These are phyloP conservation scores for Epichloe amarillans DNA, from an alignment of 2,329 filamentous ascomycete species.

Conservation along the genomic window DNA sequence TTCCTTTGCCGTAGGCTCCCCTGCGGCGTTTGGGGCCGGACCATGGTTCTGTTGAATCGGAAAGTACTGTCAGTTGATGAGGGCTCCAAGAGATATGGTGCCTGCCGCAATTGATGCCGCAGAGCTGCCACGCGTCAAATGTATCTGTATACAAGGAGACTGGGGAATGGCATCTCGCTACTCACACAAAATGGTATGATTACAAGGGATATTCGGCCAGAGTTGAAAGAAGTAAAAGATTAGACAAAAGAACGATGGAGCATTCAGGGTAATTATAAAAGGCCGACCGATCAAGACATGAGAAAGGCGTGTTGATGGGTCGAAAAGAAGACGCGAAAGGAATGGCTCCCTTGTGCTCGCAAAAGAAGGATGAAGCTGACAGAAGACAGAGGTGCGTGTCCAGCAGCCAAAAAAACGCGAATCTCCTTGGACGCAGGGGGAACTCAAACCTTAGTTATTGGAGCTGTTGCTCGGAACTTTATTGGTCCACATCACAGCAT, in stretches of 20 bases:
- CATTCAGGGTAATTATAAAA: conserved; percentile 6
- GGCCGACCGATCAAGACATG: not conserved
- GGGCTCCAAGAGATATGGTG: not conserved
- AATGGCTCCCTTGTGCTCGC: conserved; percentile 3
- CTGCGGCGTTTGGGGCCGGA: conserved; percentile 36
- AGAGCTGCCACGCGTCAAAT: not conserved
- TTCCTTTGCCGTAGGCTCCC: conserved; percentile 48
- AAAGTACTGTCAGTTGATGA: conserved; percentile 2
- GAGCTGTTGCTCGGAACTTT: not conserved
- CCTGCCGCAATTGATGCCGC: not conserved
- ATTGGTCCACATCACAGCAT: not conserved
- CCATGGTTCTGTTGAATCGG: conserved; percentile 25
- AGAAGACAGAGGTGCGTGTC: not conserved
- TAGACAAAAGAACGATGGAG: not conserved
- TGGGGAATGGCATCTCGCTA: not conserved
- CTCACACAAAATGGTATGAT: conserved; percentile 1
- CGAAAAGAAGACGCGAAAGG: not conserved
- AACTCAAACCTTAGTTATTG: not conserved
- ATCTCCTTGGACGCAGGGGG: not conserved
- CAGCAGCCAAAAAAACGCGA: not conserved
- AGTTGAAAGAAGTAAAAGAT: conserved; percentile 7
- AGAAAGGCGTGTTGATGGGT: conserved; percentile 1
- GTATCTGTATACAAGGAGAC: not conserved
- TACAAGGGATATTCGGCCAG: not conserved
- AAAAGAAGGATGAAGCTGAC: conserved; percentile 4